Conservation (phyloP, 2,329 filamentous ascomycete species). For the Phyllosticta citriasiana region DNA sequence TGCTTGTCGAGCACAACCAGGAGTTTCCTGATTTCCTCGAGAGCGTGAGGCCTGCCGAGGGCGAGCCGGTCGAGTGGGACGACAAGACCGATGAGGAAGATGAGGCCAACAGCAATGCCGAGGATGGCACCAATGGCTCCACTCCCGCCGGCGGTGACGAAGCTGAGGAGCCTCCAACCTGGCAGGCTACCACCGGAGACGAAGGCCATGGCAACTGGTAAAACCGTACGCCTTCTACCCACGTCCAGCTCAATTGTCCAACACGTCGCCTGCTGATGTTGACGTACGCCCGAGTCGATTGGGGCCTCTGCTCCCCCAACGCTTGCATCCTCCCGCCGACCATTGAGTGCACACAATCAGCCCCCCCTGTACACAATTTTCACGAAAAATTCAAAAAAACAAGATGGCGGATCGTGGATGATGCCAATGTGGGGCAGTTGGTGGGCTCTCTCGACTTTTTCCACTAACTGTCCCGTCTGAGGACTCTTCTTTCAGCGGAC, state of each 20-base stretch:
- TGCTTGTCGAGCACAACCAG: slow-evolving; percentile 71
- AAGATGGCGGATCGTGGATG: not conserved
- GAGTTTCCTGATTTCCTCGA: slow-evolving; percentile 73
- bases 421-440: slow-evolving; percentile 1
- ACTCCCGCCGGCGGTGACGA: not conserved
- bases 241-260: too few relatives aligned
- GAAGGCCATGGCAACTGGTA: not conserved
- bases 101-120: not conserved
- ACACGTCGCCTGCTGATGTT: too few relatives aligned
- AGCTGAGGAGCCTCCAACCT: not conserved
- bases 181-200: not conserved
- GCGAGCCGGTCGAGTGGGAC: slow-evolving; percentile 39
- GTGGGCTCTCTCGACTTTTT: not conserved
- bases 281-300: too few relatives aligned
- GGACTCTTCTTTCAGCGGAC: not conserved
- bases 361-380: not conserved
- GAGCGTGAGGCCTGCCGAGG: slow-evolving; percentile 49
- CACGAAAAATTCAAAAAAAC: not conserved
- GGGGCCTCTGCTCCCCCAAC: not conserved
- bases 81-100: slow-evolving; percentile 38
- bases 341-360: not conserved
- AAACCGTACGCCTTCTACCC: not conserved
- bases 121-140: not conserved
- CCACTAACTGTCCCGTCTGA: not conserved
- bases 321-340: not conserved